A percentile compares a stretch with the other conserved stretches of the same genome.
These are phyloP conservation scores for Lentinula lateritia DNA, from an alignment of 768 basidiomycete genomes.

Conservation along the genomic window DNA sequence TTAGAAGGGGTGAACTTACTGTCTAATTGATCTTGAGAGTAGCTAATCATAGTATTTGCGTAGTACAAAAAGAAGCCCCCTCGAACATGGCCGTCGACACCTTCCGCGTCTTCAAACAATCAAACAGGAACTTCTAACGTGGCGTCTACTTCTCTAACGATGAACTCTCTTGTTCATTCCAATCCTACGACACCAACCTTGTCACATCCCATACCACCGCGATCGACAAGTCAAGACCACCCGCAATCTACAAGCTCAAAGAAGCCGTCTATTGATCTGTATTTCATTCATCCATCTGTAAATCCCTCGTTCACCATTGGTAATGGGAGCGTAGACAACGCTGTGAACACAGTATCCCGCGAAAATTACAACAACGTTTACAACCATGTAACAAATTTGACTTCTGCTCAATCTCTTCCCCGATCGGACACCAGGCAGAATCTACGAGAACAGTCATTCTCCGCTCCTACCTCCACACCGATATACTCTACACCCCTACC, in stretches of 20 bases:
- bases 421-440: not conserved
- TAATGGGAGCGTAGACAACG: not conserved
- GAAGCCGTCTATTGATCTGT: slow-evolving; percentile 42
- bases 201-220: slow-evolving; percentile 15
- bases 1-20: slow-evolving; percentile 58
- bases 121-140: slow-evolving; percentile 20
- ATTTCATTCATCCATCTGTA: slow-evolving; percentile 30
- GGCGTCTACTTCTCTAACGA: slow-evolving; percentile 36
- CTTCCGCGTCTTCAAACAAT: slow-evolving; percentile 15
- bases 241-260: slow-evolving; percentile 9
- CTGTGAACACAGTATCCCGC: not conserved
- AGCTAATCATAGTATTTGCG: not conserved
- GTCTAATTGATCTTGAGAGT: slow-evolving; percentile 1
- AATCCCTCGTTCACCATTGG: not conserved
- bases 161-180: slow-evolving; percentile 67
- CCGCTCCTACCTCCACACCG: not conserved
- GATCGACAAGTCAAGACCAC: slow-evolving; percentile 10
- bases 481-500: not conserved
- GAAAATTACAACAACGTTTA: not conserved
- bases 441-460: not conserved
- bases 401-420: not conserved
- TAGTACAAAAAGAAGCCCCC: slow-evolving; percentile 54
- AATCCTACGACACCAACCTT: slow-evolving; percentile 55
- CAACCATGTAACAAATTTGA: not conserved
- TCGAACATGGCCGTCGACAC: slow-evolving; percentile 1